phyloP scores from a whole-genome alignment of 2,329 filamentous ascomycete species.

The Arthrobotrys sphaeroides region DNA sequence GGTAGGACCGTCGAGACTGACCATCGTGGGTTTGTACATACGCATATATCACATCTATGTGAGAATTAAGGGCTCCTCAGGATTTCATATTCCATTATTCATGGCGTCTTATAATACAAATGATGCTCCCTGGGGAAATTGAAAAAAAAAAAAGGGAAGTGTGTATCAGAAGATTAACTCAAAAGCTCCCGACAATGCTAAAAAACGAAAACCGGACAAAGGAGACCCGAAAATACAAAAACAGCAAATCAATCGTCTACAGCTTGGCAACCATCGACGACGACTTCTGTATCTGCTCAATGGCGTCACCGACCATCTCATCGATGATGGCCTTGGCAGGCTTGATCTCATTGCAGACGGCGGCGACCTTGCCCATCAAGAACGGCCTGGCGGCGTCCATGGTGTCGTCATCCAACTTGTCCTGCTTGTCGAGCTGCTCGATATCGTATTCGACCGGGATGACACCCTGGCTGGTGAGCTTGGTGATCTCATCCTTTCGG shows the following conservation, averaged over 20 bases:
- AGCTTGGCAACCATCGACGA: slow-evolving; percentile 51
- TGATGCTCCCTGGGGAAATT: slow-evolving; percentile 27
- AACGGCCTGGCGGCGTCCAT: slow-evolving; percentile 91
- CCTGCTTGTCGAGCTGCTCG: slow-evolving; percentile 72
- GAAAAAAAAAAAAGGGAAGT: slow-evolving; percentile 1
- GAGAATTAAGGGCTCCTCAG: slow-evolving; percentile 18
- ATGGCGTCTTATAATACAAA: slow-evolving; percentile 49
- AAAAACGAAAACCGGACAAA: slow-evolving; percentile 19
- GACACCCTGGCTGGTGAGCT: slow-evolving; percentile 85
- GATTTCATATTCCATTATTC: slow-evolving; percentile 40
- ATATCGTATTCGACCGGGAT: slow-evolving; percentile 95
- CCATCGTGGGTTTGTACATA: neutral
- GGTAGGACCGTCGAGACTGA: neutral
- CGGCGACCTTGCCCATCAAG: slow-evolving; percentile 96
- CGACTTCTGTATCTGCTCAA: slow-evolving; percentile 67
- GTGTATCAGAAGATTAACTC: slow-evolving; percentile 15
- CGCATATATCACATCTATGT: neutral
- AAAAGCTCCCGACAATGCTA: slow-evolving; percentile 53
- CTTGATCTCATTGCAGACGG: slow-evolving; percentile 93
- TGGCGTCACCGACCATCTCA: slow-evolving; percentile 87
- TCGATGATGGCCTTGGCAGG: slow-evolving; percentile 90
- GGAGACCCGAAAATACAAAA: slow-evolving; percentile 9
- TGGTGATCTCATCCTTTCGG: slow-evolving; percentile 87
- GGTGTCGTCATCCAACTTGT: slow-evolving; percentile 79
- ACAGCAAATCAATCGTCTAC: slow-evolving; percentile 22